Conservation (phyloP, 2,329 filamentous ascomycete genomes). For the Clonostachys rosea region DNA sequence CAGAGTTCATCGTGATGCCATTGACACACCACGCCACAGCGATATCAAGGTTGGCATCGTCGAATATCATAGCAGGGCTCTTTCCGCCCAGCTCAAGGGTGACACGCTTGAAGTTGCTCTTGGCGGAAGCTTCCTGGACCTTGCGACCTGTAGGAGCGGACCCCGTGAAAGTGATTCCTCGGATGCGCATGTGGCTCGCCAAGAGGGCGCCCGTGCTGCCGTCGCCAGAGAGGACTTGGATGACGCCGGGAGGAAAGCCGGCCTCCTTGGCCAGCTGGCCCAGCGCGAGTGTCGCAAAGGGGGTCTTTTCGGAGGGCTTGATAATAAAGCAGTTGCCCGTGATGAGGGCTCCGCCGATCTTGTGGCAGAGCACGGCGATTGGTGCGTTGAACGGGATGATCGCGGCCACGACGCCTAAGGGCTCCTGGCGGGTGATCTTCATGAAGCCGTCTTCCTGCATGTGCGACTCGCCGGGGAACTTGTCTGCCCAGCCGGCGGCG, state of each 20-base stretch:
- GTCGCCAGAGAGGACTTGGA: conserved; percentile 33
- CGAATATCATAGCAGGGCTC: conserved; percentile 57
- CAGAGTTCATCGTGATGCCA: conserved; percentile 14
- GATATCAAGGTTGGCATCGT: conserved; percentile 58
- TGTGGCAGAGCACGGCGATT: no score
- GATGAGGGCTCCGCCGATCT: no score
- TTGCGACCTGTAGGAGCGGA: conserved; percentile 60
- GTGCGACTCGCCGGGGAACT: not conserved
- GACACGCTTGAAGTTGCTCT: conserved; percentile 58
- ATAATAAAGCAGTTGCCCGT: conserved; percentile 35
- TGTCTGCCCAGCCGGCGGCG: not conserved
- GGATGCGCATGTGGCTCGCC: conserved; percentile 48
- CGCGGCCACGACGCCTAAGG: not conserved
- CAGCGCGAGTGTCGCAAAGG: conserved; percentile 28
- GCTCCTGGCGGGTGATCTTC: not conserved
- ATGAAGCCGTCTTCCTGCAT: not conserved
- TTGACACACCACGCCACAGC: conserved; percentile 36
- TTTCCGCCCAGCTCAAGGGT: conserved; percentile 63
- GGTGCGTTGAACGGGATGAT: no score
- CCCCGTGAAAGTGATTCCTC: conserved; percentile 66
- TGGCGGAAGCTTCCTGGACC: conserved; percentile 67
- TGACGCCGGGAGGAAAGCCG: conserved; percentile 35
- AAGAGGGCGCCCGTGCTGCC: conserved; percentile 59
- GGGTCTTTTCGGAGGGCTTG: conserved; percentile 38
- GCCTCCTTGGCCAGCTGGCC: conserved; percentile 27